Evolutionary conservation across 306 rosid genomes (phyloP), one percentile per base, ranked within the genome.

Genomic region (Rosa rugosa): DNA sequence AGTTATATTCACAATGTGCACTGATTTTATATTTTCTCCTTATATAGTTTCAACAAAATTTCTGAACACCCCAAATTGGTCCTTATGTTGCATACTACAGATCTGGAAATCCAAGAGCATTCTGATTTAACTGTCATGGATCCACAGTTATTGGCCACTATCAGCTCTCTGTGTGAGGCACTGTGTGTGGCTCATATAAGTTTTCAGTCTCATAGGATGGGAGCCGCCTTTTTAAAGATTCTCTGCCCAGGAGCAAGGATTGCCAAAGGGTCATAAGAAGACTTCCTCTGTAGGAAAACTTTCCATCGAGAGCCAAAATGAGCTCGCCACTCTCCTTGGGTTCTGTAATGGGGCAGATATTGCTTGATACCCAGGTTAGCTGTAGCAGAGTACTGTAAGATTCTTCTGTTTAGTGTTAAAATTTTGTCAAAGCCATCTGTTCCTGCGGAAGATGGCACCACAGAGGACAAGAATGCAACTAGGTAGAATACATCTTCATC

Each of bases 201-300:
- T 41, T 34, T 23, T 50, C 34, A 14, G 36, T 71, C 75, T 81
- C 72, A 79, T 56, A 79, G 83, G 72, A 82, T 60, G 59, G 85
- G 79, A 69, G 80, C 57, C 12, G 88, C 89, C 93, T 90, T 93
- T 86, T 89, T 89, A 86, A 93, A 96, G 85, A 96, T 93, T 83
- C 83, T 85, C 44, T 93, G 98, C 31, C 99, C 99, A 72, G 99
- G 99, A 51, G 97, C 91, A 74, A 96, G 97, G 70, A 96, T 86
- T 78, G 98, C 92, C 56, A 90, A 81, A 70, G 99, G 99, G 86
- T 96, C 99, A 83, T 93, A 91, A 38, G 81, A 69, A 79, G 60
- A 85, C 84, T 96, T 96, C 83, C 93, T 93, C 66, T 77, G 84
- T 60, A 76, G 71, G 56, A 93, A 85, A 53, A 74, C 83, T 66